These are phyloP conservation scores for Polyporus tsugae DNA, from an alignment of 1,284 basidiomycete genomes.

Conservation along the genomic window DNA sequence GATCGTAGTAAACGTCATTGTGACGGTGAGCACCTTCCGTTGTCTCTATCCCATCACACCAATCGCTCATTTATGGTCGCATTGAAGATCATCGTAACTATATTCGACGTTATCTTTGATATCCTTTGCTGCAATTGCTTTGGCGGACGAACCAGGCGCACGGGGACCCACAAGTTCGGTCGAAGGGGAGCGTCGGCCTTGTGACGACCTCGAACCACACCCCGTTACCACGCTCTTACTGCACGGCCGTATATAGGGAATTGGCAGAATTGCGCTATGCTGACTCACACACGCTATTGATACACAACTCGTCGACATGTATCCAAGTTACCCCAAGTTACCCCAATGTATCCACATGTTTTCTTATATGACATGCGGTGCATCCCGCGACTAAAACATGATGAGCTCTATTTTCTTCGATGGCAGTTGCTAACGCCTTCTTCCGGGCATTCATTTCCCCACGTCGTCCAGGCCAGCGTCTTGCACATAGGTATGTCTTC, in stretches of 20 bases:
- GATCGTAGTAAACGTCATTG: slow-evolving; percentile 65
- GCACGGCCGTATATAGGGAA: neutral
- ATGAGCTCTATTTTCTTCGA: neutral
- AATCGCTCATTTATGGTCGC: neutral
- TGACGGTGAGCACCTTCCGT: slow-evolving; percentile 51
- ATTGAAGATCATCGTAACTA: slow-evolving; percentile 65
- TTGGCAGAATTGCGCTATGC: neutral
- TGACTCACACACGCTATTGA: neutral
- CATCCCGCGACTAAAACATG: neutral
- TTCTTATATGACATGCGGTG: neutral
- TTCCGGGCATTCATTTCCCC: neutral
- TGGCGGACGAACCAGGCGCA: slow-evolving; percentile 47
- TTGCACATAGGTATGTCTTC: neutral
- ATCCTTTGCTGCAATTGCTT: slow-evolving; percentile 69
- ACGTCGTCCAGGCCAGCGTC: neutral
- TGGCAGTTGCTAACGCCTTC: neutral
- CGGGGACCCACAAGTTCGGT: slow-evolving; percentile 41
- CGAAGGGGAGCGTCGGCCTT: slow-evolving; percentile 22
- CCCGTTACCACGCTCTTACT: neutral
- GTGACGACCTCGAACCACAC: neutral
- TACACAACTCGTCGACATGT: neutral
- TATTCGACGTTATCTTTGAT: slow-evolving; percentile 65
- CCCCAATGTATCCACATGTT: neutral
- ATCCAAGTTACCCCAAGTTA: neutral
- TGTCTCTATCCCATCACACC: neutral